These are phyloP conservation scores for Auricularia sp. DNA, from an alignment of 768 basidiomycete species.

Conservation along the genomic window DNA sequence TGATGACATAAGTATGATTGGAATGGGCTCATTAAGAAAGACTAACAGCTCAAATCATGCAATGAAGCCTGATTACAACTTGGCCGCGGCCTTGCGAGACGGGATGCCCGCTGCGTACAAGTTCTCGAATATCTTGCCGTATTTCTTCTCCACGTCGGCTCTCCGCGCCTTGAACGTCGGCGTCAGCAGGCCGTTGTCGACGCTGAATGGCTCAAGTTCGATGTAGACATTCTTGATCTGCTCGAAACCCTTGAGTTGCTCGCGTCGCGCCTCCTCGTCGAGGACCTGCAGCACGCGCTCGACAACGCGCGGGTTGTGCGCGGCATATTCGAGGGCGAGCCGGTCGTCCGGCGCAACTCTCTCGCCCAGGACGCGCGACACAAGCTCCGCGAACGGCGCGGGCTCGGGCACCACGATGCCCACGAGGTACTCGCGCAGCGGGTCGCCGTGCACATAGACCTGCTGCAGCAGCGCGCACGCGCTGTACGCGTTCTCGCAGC, in stretches of 20 bases:
- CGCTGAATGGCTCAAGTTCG: slow-evolving; percentile 58
- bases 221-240: slow-evolving; percentile 73
- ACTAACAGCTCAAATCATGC: neutral
- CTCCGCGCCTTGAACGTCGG: slow-evolving; percentile 81
- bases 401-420: slow-evolving; percentile 83
- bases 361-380: slow-evolving; percentile 41
- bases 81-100: neutral
- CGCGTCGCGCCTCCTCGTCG: slow-evolving; percentile 48
- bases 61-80: neutral
- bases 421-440: slow-evolving; percentile 79
- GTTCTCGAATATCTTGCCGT: slow-evolving; percentile 9
- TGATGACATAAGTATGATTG: neutral
- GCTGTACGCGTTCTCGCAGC: slow-evolving; percentile 76
- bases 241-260: slow-evolving; percentile 82
- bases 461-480: slow-evolving; percentile 62
- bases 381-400: slow-evolving; percentile 50
- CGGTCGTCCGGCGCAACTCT: slow-evolving; percentile 43
- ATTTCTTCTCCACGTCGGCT: slow-evolving; percentile 9
- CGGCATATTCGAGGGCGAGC: slow-evolving; percentile 39
- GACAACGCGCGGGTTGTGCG: slow-evolving; percentile 51
- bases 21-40: neutral
- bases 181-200: slow-evolving; percentile 77
- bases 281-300: slow-evolving; percentile 47
- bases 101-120: slow-evolving; percentile 4
- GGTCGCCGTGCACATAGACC: slow-evolving; percentile 85